Base-by-base conservation (phyloP, 208 protist genomes). In the Acanthamoeba royreba region DNA sequence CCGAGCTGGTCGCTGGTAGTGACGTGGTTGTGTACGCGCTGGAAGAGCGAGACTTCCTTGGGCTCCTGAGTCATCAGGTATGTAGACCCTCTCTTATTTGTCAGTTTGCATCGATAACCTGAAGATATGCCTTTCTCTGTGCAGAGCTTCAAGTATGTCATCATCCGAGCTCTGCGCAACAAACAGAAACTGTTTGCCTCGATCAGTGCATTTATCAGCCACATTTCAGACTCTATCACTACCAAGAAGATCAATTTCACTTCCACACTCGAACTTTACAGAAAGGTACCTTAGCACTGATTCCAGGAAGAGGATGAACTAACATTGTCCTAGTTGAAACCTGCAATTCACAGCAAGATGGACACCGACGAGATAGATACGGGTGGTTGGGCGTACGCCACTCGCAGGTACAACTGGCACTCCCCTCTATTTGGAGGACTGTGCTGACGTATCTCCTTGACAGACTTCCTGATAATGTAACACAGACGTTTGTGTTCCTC, bases 301-400 rank as follows among this genome's bases (percentile, higher is more conserved):
- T n/a, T n/a, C n/a, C n/a, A n/a, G n/a, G n/a, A n/a, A n/a, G n/a
- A n/a, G n/a, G n/a, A n/a, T n/a, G n/a, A n/a, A n/a, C n/a, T n/a
- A n/a, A n/a, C n/a, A n/a, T n/a, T 4, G 4, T 66, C 55, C 15
- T 92, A 95, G 87, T 95, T 98, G 46, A 94, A 98, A 77, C 98
- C 98, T 77, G 97, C 98, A 66, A 98, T 98, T 43, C 97, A 98
- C 96, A 97, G 97, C 45, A 98, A 97, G 87, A 91, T 98, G 53
- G 95, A 96, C 92, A 97, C 95, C 88, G 93, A 93, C 49, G 95
- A 98, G 90, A 92, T 98, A 25, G 97, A 98, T 96, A 97, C 97
- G 19, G 97, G 96, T n/a, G 96, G 97, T 25, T 98, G 97, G 97
- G 97, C 97, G 89, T 98, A 98, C 95, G 97, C 97, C 53, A 69